Evolutionary conservation across 495 filamentous ascomycete species (phyloP), one percentile per base, ranked within the genome.

Genomic region (Astrocystis sublimbata): DNA sequence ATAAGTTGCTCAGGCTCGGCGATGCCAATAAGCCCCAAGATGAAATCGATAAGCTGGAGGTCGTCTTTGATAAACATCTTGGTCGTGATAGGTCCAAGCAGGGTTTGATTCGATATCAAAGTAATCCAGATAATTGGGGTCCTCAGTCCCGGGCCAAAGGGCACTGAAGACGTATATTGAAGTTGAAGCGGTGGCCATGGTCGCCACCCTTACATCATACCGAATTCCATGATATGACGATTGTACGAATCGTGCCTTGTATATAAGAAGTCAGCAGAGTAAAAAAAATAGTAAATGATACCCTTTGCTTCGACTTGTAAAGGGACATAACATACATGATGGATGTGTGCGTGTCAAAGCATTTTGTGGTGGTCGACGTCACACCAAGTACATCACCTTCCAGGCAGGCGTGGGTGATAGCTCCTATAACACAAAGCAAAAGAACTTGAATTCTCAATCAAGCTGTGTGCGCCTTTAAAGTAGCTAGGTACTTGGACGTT

Each of bases 91-190:
- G 75, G 35, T 83, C 78, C 19, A 76, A 74, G 54, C 87, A 82
- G 60, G 87, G 87, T 47, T 76, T 92, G 19, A 83, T 93, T 36
- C 79, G 93, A 46, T 98, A 96, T 73, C 96, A 96, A 77, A 69
- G 84, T 28, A 97, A 98, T 70, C 94, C 94, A 36, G 86, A 89
- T 45, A 93, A 98, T 69, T 98, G 94, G 94, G 94, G 94, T 0
- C 94, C 94, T 0, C 87, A 97, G 86, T 88, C 79, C 65, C 82
- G 86, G 49, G 93, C 93, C 10, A 89, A 83, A 61, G 83, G 77
- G 35, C 71, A 71, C 7, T 73, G 52, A 72, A 28, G 15, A 8
- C 6, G 9, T 6, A 3, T 36, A 40, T 24, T 24, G 19, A 2
- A 21, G 31, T 19, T 28, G 4, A n/a, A n/a, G n/a, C n/a, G n/a